These are phyloP conservation scores for Crotalaria pallida DNA, from an alignment of 306 rosid species.

Conservation along the genomic window DNA sequence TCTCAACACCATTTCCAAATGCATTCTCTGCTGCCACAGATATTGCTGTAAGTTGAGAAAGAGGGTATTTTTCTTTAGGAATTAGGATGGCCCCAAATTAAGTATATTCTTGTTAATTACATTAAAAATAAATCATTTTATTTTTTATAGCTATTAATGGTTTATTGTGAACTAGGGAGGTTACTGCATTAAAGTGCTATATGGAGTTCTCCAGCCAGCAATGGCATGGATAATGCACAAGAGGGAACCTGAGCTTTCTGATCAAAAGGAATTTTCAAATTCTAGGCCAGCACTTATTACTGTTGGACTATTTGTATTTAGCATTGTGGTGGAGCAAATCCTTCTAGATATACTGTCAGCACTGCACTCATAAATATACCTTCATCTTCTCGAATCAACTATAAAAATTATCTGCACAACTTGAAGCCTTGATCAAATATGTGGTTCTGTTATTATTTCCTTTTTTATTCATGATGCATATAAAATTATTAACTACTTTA, in stretches of 20 bases:
- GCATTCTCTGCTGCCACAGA: conserved; percentile 68
- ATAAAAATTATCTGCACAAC: no score
- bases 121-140: background rate
- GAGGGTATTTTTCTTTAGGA: background rate
- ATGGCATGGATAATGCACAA: conserved; percentile 64
- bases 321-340: conserved; percentile 51
- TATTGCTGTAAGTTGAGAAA: conserved; percentile 50
- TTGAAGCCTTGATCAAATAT: no score
- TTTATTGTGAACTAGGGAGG: conserved; percentile 54
- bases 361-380: conserved; percentile 11
- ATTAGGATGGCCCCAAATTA: background rate
- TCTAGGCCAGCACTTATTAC: conserved; percentile 49
- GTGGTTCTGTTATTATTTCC: background rate
- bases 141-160: background rate
- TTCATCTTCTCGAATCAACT: background rate
- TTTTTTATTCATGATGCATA: background rate
- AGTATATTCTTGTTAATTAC: background rate
- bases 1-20: conserved; percentile 53
- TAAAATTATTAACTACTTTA: background rate
- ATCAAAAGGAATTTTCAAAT: conserved; percentile 25
- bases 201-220: conserved; percentile 80
- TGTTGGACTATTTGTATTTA: conserved; percentile 52
- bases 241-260: conserved; percentile 20
- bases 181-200: conserved; percentile 68
- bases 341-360: conserved; percentile 47